Base-by-base conservation (phyloP, 225 moss, liverwort and hornwort species). In the Pseudoscleropodium purum region DNA sequence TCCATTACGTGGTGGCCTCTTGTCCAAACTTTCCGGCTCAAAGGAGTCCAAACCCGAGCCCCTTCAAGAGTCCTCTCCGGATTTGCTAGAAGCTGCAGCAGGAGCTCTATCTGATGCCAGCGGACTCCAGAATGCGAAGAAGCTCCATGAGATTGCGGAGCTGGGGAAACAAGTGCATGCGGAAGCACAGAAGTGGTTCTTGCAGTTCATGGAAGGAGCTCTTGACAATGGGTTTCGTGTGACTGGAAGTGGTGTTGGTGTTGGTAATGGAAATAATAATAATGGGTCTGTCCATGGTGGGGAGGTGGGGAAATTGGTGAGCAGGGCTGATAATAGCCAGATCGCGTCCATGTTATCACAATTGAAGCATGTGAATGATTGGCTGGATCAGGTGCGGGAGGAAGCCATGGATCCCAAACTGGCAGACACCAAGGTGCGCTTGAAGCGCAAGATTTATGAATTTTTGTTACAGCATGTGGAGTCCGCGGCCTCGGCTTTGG, bases 401-500 rank as follows among this genome's bases (percentile, higher is more conserved):
- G 92, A 95, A 6, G 86, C 60, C 41, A 43, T 85, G 81, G 92
- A 91, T 30, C 33, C 76, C 31, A 78, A 82, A 65, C 49, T 93
- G 27, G 85, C 88, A 10, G 95, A 93, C 51, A 92, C 92, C 14
- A 92, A 92, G 84, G 91, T 15, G 81, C 90, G 92, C 31, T 92
- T 95, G 82, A 95, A 95, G 88, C 93, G 92, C 60, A 93, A 93
- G 83, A 95, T 95, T 61, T 95, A 95, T 75, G 95, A 95, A 49
- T 95, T 95, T 84, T 91, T 95, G 79, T 88, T 95, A 88, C 92
- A 90, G 91, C 95, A 95, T 68, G 93, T 95, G 85, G 95, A 95
- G 93, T 95, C 92, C 90, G 95, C 95, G 85, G 95, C 95, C 83
- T 95, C 93, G 84, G 95, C 95, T 82, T 84, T 95, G 89, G 95